Percentiles rank a stretch among this genome's conserved stretches.
Conservation (phyloP, 176 grass and related monocot genomes). For the Typha latifolia region DNA sequence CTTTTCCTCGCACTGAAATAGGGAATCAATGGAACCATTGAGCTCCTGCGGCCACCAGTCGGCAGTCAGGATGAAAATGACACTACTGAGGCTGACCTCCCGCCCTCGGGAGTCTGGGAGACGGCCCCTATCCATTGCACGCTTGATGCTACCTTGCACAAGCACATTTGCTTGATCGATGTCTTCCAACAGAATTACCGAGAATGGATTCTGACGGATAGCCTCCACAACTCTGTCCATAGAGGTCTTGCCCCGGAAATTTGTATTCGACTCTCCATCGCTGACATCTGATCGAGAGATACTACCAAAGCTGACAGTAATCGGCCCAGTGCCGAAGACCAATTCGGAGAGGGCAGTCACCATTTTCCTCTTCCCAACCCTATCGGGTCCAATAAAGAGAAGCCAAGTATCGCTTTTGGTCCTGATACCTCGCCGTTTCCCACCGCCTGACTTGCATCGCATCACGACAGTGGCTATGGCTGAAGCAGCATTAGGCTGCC, state of each 20-base stretch:
- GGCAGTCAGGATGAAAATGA: slow-evolving; percentile 72
- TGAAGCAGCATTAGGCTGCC: slow-evolving; percentile 20
- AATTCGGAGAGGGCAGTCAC: slow-evolving; percentile 10
- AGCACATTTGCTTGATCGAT: slow-evolving; percentile 66
- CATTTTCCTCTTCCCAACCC: slow-evolving; percentile 21
- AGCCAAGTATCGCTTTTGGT: slow-evolving; percentile 14
- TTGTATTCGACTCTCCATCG: slow-evolving; percentile 22
- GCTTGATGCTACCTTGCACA: slow-evolving; percentile 61
- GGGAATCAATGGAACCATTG: slow-evolving; percentile 22
- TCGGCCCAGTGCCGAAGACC: slow-evolving; percentile 3
- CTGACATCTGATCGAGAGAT: slow-evolving; percentile 13
- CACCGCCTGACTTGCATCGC: slow-evolving; percentile 7
- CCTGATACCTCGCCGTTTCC: not conserved
- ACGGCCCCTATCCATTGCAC: slow-evolving; percentile 72
- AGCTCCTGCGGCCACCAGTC: slow-evolving; percentile 70
- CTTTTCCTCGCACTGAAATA: slow-evolving; percentile 51
- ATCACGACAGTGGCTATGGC: slow-evolving; percentile 9
- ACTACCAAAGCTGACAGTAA: slow-evolving; percentile 40
- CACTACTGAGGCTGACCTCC: slow-evolving; percentile 72
- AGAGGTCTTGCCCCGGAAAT: slow-evolving; percentile 63
- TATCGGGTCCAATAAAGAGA: slow-evolving; percentile 14
- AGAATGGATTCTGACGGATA: slow-evolving; percentile 67
- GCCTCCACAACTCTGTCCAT: slow-evolving; percentile 66
- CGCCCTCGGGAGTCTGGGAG: slow-evolving; percentile 74
- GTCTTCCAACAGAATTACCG: slow-evolving; percentile 78